A percentile compares a stretch with the other conserved stretches of the same genome.
Conservation (phyloP, 805 yeast genomes). For the Cyberlindnera veronae region DNA sequence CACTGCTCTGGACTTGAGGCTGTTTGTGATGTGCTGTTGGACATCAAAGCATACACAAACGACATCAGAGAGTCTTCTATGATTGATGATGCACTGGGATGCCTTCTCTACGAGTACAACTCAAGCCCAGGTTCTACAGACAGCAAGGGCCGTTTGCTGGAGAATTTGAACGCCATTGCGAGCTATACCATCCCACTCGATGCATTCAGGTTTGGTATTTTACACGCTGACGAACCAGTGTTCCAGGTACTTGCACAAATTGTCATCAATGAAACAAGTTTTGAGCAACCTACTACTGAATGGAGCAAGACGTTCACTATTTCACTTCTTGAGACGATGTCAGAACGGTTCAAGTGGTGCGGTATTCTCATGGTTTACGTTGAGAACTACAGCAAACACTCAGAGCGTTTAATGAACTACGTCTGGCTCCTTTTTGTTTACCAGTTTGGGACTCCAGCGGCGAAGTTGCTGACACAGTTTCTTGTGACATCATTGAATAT, state of each 20-base stretch:
- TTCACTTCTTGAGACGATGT: conserved; percentile 8
- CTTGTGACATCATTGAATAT: neutral
- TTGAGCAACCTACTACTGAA: neutral
- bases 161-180: too few relatives aligned
- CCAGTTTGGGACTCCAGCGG: conserved; percentile 17
- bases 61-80: conserved; percentile 20
- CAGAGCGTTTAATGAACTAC: conserved; percentile 28
- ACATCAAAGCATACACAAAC: conserved; percentile 7
- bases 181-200: conserved; percentile 14
- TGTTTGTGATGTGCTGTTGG: conserved; percentile 28
- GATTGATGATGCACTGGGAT: conserved; percentile 41
- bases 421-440: conserved; percentile 28
- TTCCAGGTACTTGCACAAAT: neutral
- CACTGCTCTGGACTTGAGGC: conserved; percentile 10
- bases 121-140: conserved; percentile 10
- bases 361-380: conserved; percentile 11
- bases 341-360: neutral
- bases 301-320: conserved; percentile 19
- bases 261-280: neutral
- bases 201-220: conserved; percentile 13
- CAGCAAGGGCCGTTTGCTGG: too few relatives aligned
- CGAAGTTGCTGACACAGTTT: conserved; percentile 8
- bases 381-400: conserved; percentile 19
- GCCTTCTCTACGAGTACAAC: conserved; percentile 31
- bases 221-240: conserved; percentile 4